Conservation (phyloP, 73 alveolate species). For the Stentor coeruleus region DNA sequence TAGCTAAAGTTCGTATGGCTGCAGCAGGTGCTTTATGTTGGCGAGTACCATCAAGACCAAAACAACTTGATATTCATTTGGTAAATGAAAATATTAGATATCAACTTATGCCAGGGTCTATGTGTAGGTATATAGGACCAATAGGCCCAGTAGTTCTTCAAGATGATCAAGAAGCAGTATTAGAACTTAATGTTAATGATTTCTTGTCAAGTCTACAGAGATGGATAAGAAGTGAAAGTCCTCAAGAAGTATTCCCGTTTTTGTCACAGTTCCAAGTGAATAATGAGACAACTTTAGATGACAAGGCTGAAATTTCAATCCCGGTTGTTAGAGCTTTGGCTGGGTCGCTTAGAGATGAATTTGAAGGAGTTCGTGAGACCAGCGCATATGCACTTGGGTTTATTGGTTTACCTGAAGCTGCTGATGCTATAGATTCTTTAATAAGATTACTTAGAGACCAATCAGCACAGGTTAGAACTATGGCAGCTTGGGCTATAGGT, state of each 20-base stretch:
- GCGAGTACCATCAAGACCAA: constrained; percentile 38
- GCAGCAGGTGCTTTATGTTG: constrained; percentile 76
- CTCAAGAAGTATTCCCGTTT: constrained; percentile 6
- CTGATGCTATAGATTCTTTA: constrained; percentile 67
- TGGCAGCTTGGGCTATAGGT: constrained; percentile 89
- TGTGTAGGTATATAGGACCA: constrained; percentile 81
- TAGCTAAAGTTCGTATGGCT: constrained; percentile 79
- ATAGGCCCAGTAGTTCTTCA: constrained; percentile 65
- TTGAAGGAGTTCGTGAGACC: constrained; percentile 56
- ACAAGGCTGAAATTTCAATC: neutral
- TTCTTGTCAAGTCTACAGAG: constrained; percentile 86
- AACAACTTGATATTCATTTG: constrained; percentile 36
- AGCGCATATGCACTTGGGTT: constrained; percentile 77
- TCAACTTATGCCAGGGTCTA: constrained; percentile 79
- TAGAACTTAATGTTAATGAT: constrained; percentile 82
- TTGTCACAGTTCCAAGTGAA: neutral
- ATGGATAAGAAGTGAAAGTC: constrained; percentile 50
- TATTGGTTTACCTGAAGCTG: constrained; percentile 90
- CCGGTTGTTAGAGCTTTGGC: neutral
- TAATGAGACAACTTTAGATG: neutral
- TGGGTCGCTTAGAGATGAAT: neutral
- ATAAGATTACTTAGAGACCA: constrained; percentile 61
- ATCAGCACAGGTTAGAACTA: constrained; percentile 81
- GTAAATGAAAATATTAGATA: constrained; percentile 55
- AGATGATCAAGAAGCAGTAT: constrained; percentile 55